Percentiles rank a stretch among this genome's conserved stretches.
These are phyloP conservation scores for Chamaecyparis obtusa DNA, from an alignment of 75 land plant species.

Conservation along the genomic window DNA sequence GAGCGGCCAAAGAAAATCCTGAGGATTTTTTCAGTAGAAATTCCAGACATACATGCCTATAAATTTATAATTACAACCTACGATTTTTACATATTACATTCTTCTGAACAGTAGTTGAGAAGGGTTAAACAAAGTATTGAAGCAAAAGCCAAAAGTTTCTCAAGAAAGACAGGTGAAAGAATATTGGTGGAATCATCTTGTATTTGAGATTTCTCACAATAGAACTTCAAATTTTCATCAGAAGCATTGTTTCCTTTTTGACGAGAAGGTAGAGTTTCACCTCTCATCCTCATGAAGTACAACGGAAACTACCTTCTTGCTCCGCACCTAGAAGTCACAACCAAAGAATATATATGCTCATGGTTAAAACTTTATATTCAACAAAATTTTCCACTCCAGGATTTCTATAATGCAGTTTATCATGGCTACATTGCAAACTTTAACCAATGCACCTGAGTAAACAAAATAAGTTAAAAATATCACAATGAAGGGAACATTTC, in stretches of 20 bases:
- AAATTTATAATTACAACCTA: neutral
- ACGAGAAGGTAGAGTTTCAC: neutral
- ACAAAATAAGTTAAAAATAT: neutral
- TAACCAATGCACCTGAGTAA: no score
- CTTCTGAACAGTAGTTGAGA: neutral
- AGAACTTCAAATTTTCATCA: neutral
- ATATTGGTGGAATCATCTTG: constrained; percentile 4
- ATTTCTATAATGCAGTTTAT: neutral
- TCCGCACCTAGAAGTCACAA: neutral
- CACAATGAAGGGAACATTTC: neutral
- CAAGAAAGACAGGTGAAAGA: neutral
- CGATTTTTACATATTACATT: neutral
- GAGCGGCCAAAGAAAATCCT: neutral
- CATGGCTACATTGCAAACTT: neutral
- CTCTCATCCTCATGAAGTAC: constrained; percentile 2
- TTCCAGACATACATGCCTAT: neutral
- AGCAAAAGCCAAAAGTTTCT: neutral
- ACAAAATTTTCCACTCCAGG: neutral
- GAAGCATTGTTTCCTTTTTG: neutral
- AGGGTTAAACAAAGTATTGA: neutral
- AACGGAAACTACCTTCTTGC: neutral
- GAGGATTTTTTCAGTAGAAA: neutral
- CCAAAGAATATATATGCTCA: neutral
- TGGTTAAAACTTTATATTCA: neutral
- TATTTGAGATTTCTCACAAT: neutral